Evolutionary conservation across 768 basidiomycete species (phyloP).

Genomic region (Hypholoma sublateritium): DNA sequence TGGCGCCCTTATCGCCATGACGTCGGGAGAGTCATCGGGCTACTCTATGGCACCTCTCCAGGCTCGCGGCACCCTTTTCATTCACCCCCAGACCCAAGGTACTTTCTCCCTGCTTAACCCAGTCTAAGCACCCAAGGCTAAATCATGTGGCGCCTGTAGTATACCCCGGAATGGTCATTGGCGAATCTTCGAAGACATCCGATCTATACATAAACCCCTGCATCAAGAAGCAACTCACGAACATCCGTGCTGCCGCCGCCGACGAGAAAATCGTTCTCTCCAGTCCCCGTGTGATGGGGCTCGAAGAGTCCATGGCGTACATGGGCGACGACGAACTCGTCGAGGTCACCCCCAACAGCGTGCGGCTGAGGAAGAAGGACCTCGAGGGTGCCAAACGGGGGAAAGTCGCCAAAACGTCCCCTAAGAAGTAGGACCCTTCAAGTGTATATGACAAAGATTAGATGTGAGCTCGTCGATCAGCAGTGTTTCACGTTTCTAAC

Average conservation of each 20-base stretch:
- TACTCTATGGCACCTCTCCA: constrained; percentile 52
- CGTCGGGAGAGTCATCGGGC: constrained; percentile 42
- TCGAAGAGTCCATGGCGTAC: constrained; percentile 47
- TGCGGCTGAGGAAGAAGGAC: constrained; percentile 43
- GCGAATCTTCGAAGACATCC: constrained; percentile 45
- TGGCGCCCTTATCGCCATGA: constrained; percentile 48
- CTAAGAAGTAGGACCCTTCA: constrained; percentile 6
- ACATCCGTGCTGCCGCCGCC: constrained; percentile 46
- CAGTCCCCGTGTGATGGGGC: constrained; percentile 40
- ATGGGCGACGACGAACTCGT: constrained; percentile 51
- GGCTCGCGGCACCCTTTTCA: constrained; percentile 46
- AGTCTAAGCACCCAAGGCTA: no score
- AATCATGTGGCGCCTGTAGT: constrained; percentile 24
- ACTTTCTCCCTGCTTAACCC: not conserved
- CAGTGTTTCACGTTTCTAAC: no score
- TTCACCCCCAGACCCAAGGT: constrained; percentile 43
- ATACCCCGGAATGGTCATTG: constrained; percentile 53
- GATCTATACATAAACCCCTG: constrained; percentile 49
- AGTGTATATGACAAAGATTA: not conserved
- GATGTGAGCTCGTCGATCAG: not conserved
- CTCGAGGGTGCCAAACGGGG: constrained; percentile 35
- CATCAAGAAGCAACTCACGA: constrained; percentile 49
- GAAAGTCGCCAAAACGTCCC: constrained; percentile 24
- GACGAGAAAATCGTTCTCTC: constrained; percentile 51
- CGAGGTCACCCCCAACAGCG: constrained; percentile 43